These are phyloP conservation scores for Geoglossum glabrum DNA, from an alignment of 495 filamentous ascomycete species.

Conservation along the genomic window DNA sequence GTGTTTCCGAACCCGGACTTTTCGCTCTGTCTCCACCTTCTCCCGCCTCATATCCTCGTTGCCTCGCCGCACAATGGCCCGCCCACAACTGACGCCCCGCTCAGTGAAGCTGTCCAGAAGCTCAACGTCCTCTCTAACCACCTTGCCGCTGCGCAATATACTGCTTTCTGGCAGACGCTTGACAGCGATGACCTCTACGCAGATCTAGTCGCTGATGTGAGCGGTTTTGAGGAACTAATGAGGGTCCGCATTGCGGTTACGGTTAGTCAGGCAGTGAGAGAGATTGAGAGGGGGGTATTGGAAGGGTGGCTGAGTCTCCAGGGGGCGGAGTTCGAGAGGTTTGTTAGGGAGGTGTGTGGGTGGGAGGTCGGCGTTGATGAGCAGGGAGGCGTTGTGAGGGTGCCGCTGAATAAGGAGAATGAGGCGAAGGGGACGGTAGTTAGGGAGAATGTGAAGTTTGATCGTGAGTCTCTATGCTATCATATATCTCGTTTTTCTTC, in stretches of 20 bases:
- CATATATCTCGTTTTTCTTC: background rate
- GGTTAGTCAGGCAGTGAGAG: conserved; percentile 70
- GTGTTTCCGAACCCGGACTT: conserved; percentile 96
- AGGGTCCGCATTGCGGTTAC: conserved; percentile 78
- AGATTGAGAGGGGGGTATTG: conserved; percentile 52
- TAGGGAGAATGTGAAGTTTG: conserved; percentile 88
- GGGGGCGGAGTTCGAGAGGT: conserved; percentile 53
- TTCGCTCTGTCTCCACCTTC: conserved; percentile 78
- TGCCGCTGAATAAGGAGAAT: conserved; percentile 92
- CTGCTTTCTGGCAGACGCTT: conserved; percentile 78
- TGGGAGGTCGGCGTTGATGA: conserved; percentile 43
- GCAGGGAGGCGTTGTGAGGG: conserved; percentile 30
- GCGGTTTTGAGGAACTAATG: conserved; percentile 92
- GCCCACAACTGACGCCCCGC: conserved; percentile 26
- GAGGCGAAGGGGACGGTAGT: conserved; percentile 93
- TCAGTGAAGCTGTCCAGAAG: conserved; percentile 77
- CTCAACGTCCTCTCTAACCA: conserved; percentile 64
- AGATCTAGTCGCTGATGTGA: conserved; percentile 81
- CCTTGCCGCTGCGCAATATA: conserved; percentile 71
- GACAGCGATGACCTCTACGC: conserved; percentile 92
- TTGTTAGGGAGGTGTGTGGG: conserved; percentile 63
- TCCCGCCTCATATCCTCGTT: conserved; percentile 56
- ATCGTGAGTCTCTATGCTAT: conserved; percentile 29
- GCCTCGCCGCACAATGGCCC: conserved; percentile 25
- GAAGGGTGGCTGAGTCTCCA: conserved; percentile 74